These are phyloP conservation scores for Carex pumila DNA, from an alignment of 176 grass and related monocot species.

Conservation along the genomic window DNA sequence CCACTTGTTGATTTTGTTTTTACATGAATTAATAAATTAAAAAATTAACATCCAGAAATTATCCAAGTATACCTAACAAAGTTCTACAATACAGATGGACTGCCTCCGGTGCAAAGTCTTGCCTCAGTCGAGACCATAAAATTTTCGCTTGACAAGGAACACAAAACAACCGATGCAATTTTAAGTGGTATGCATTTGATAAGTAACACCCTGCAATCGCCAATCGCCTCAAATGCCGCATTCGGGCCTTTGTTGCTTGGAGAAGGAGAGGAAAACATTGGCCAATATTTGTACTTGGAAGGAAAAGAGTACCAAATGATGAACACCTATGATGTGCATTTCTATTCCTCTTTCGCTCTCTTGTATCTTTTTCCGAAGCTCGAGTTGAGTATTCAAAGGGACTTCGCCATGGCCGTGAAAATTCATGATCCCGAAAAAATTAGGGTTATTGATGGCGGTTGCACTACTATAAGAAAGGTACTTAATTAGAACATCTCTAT, in stretches of 20 bases:
- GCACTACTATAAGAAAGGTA: slow-evolving; percentile 23
- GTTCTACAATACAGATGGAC: slow-evolving; percentile 37
- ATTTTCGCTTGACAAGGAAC: slow-evolving; percentile 40
- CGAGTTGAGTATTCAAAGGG: slow-evolving; percentile 72
- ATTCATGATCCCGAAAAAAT: slow-evolving; percentile 62
- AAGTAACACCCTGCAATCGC: slow-evolving; percentile 14
- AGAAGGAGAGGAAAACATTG: slow-evolving; percentile 60
- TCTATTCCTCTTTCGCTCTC: slow-evolving; percentile 80
- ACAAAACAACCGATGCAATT: slow-evolving; percentile 33
- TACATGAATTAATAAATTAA: no score
- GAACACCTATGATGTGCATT: slow-evolving; percentile 97
- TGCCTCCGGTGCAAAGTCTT: slow-evolving; percentile 40
- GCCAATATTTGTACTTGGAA: slow-evolving; percentile 89
- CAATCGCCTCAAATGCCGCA: slow-evolving; percentile 33
- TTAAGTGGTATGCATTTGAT: slow-evolving; percentile 35
- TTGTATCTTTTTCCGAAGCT: slow-evolving; percentile 54
- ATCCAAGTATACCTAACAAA: background rate
- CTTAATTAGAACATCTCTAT: no score
- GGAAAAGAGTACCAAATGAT: slow-evolving; percentile 82
- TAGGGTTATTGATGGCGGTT: slow-evolving; percentile 30
- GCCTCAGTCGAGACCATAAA: slow-evolving; percentile 25
- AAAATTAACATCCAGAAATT: no score
- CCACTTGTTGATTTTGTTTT: no score
- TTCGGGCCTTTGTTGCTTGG: slow-evolving; percentile 47
- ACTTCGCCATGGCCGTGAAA: slow-evolving; percentile 66